Base-by-base conservation (phyloP, 768 basidiomycete genomes). In the Agaricus bisporus region DNA sequence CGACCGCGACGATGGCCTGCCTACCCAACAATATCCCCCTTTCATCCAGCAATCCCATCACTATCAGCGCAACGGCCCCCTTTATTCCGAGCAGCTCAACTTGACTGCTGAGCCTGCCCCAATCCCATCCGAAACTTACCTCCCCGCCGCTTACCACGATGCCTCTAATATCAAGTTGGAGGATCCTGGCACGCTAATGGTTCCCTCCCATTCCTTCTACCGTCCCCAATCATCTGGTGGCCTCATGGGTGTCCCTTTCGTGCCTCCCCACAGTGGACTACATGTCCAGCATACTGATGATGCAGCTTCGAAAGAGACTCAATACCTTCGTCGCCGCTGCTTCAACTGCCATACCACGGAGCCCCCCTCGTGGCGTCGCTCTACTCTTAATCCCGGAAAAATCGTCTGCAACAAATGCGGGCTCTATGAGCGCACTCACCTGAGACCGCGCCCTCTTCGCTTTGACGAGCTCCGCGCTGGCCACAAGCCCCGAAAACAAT, bases 321-420 rank as follows among this genome's bases (percentile, higher is more conserved):
- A 93, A 70, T 91, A 90, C 65, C 84, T 93, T 52, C 87, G 91
- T 20, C 78, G 91, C 37, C 78, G 89, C 8, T 93, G 91, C 72
- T 89, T 86, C 77, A 93, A 93, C 70, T 93, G 91, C 72, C 90
- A 91, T 65, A 91, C 91, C 17, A 93, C 91, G 1, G 91, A 93
- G 65, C 91, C 91, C 0, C 91, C 91, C 6, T 85, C 82, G 22
- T 93, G 91, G 91, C 85, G 91, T 50, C 82, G 91, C 42, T 86
- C 83, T 28, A 92, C 91, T 4, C 84, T 93, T 63, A 90, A 91
- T 68, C 88, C 88, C 0, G 91, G 91, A 59, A 93, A 93, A 70
- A 93, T 93, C 63, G 91, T 93, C 42, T 93, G 91, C 79, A 93
- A 93, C 78, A 93, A 93, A 74, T 93, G 91, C 59, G 91, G 91